phyloP scores from a whole-genome alignment of 768 basidiomycete species.

The Hortiboletus flavorubellus region DNA sequence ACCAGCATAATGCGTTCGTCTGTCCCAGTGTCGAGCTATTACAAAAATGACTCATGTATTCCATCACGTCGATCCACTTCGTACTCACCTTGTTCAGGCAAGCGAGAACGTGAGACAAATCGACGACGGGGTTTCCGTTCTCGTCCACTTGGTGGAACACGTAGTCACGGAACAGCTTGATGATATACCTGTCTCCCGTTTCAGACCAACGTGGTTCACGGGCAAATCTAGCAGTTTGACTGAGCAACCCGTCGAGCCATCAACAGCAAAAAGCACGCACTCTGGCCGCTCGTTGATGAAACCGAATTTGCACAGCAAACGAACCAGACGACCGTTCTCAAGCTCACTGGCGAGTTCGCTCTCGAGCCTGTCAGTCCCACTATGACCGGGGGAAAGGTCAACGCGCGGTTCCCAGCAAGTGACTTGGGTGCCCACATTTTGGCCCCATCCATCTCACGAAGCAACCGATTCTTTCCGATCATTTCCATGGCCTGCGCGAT shows the following conservation, averaged over 20 bases:
- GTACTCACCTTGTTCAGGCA: slow-evolving; percentile 85
- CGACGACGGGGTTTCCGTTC: slow-evolving; percentile 82
- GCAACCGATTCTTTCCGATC: slow-evolving; percentile 61
- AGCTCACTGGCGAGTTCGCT: slow-evolving; percentile 82
- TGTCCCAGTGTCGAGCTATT: slow-evolving; percentile 84
- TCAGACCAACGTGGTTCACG: slow-evolving; percentile 97
- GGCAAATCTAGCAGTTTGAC: slow-evolving; percentile 68
- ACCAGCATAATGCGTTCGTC: slow-evolving; percentile 96
- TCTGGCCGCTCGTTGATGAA: slow-evolving; percentile 99
- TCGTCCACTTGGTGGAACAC: slow-evolving; percentile 98
- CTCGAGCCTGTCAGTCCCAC: slow-evolving; percentile 80
- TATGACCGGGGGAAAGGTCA: slow-evolving; percentile 29
- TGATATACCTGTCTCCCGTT: slow-evolving; percentile 95
- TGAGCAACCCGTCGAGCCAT: background rate
- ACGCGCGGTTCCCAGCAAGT: background rate
- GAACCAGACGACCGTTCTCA: slow-evolving; percentile 89
- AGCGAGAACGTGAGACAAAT: slow-evolving; percentile 85
- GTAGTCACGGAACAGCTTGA: slow-evolving; percentile 97
- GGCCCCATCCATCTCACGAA: slow-evolving; percentile 80
- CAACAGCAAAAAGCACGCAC: slow-evolving; percentile 45
- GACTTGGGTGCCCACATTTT: slow-evolving; percentile 52
- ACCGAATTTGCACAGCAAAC: slow-evolving; percentile 89
- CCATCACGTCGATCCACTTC: background rate
- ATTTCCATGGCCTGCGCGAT: slow-evolving; percentile 81
- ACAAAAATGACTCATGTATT: background rate